These are phyloP conservation scores for Diaporthe sp. DNA, from an alignment of 2,329 filamentous ascomycete species.

Conservation along the genomic window DNA sequence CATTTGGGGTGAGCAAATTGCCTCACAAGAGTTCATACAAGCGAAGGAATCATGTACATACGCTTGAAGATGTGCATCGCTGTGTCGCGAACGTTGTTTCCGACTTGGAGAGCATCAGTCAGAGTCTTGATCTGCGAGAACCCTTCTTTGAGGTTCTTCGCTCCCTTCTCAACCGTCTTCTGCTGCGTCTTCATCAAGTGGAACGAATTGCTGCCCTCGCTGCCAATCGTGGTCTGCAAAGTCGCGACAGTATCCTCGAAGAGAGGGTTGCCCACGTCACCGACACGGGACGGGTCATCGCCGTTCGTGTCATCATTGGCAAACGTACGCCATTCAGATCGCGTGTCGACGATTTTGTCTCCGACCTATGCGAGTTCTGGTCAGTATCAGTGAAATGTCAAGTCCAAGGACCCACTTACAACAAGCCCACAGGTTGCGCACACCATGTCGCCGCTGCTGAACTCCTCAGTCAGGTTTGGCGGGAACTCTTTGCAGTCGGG, in stretches of 20 bases:
- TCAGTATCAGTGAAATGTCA: neutral
- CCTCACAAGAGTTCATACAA: neutral
- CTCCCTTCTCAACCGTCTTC: constrained; percentile 52
- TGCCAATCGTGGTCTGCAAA: constrained; percentile 89
- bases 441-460: constrained; percentile 91
- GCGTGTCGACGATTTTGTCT: constrained; percentile 92
- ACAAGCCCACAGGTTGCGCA: constrained; percentile 94
- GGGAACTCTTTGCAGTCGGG: constrained; percentile 92
- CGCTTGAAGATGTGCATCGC: constrained; percentile 95
- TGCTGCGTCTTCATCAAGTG: constrained; percentile 89
- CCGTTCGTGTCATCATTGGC: constrained; percentile 97
- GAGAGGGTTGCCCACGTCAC: constrained; percentile 91
- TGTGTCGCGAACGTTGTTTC: constrained; percentile 85
- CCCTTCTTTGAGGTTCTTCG: constrained; percentile 72
- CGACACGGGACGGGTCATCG: constrained; percentile 97
- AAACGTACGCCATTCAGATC: constrained; percentile 99
- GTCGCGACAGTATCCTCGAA: constrained; percentile 79
- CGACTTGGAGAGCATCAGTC: constrained; percentile 87
- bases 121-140: constrained; percentile 90
- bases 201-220: constrained; percentile 78
- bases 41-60: constrained; percentile 25
- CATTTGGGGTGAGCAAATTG: neutral
- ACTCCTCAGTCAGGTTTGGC: constrained; percentile 94
- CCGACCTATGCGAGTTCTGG: constrained; percentile 63
- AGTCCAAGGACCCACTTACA: constrained; percentile 45